These are phyloP conservation scores for Leccinum griseonigrum DNA, from an alignment of 1,284 basidiomycete species.

Conservation along the genomic window DNA sequence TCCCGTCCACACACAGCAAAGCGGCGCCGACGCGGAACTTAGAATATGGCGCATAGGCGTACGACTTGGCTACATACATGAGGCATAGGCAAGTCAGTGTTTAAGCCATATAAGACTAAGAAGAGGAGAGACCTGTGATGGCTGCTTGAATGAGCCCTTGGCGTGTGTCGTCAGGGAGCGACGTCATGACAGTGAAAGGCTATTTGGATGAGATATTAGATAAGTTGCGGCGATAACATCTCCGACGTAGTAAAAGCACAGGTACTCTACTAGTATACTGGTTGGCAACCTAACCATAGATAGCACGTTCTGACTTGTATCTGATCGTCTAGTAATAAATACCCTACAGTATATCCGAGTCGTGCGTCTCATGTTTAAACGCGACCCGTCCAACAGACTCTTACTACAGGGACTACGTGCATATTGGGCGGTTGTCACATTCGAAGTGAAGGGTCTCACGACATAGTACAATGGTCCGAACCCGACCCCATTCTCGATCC, in stretches of 20 bases:
- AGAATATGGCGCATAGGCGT: constrained; percentile 74
- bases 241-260: neutral
- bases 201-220: neutral
- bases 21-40: constrained; percentile 90
- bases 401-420: constrained; percentile 48
- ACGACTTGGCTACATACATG: constrained; percentile 54
- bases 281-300: neutral
- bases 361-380: constrained; percentile 33
- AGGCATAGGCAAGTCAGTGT: neutral
- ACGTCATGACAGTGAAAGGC: neutral
- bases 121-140: neutral
- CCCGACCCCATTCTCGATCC: neutral
- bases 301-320: constrained; percentile 7
- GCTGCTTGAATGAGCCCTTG: neutral
- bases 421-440: constrained; percentile 38
- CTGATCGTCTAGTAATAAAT: neutral
- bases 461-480: constrained; percentile 19
- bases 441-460: constrained; percentile 13
- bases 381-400: constrained; percentile 63
- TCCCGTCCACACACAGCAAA: constrained; percentile 65
- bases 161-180: neutral
- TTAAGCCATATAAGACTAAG: neutral
- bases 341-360: too few species aligned
- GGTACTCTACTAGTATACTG: neutral
- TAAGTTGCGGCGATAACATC: neutral